Base-by-base conservation (phyloP, 1,139 yeast genomes). In the Arxiozyma slooffiae region DNA sequence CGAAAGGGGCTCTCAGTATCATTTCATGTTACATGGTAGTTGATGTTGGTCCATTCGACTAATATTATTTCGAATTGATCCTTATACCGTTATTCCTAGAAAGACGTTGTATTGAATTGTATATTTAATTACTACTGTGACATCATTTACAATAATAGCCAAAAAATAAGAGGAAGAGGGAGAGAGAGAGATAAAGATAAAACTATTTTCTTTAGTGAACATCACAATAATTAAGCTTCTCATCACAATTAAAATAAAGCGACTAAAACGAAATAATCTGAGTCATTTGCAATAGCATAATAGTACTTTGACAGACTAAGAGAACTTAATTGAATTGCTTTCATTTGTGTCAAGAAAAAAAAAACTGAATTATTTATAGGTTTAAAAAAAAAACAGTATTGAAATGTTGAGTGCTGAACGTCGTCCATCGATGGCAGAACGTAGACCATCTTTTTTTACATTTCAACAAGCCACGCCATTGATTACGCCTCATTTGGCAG, bases 401-500 rank as follows among this genome's bases (percentile, higher is more conserved):
- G 48, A 14, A 40, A 64, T 63, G 64, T 51, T 57, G 36, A 62
- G 61, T 52, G 53, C 67, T 20, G 70, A 67, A 53, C 67, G 75
- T 54, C 81, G 88, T 59, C 78, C 81, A 47, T 80, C 87, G 16
- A 81, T 82, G 80, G 89, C 85, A 0, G 90, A 83, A 62, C 72
- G 80, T 50, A 70, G 78, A 43, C 76, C 78, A 1, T 73, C 78
- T 0, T 64, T 71, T 59, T 52, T 58, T 38, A 48, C 57, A 20
- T 52, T 55, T 20, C 55, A 54, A 11, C 56, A 53, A 34, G 48
- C 53, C 11, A 67, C 85, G 55, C 87, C 94, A 7, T 76, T 88
- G 16, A 79, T 84, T 41, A 88, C 88, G 37, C 97, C 97, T 6
- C 89, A 82, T 53, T 72, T 85, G 51, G 86, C 88, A 0, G 92